These are phyloP conservation scores for Neurospora discreta DNA, from an alignment of 495 filamentous ascomycete species.

Conservation along the genomic window DNA sequence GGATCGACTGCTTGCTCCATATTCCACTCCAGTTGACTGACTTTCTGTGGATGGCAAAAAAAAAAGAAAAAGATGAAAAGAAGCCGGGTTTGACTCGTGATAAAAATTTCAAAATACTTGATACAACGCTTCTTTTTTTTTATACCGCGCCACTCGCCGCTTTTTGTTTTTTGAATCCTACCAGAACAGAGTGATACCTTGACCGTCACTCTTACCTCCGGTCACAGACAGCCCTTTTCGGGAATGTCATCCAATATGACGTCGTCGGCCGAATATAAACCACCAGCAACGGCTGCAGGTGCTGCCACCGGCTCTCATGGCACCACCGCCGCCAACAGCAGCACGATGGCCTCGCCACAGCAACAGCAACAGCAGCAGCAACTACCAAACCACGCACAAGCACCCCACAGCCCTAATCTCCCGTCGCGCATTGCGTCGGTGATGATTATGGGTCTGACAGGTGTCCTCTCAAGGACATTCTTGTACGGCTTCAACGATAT, in stretches of 20 bases:
- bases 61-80: neutral
- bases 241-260: neutral
- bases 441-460: slow-evolving; percentile 42
- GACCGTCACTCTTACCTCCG: neutral
- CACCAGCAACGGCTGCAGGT: neutral
- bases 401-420: slow-evolving; percentile 30
- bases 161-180: neutral
- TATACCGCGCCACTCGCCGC: neutral
- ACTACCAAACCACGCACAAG: neutral
- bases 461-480: slow-evolving; percentile 30
- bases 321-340: neutral
- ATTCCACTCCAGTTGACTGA: neutral
- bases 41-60: neutral
- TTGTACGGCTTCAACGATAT: slow-evolving; percentile 41
- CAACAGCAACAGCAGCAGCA: neutral
- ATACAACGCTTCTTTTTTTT: neutral
- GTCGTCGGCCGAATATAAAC: neutral
- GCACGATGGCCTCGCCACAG: neutral
- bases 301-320: slow-evolving; percentile 5
- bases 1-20: neutral
- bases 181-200: neutral
- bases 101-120: neutral
- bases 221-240: neutral
- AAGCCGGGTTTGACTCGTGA: neutral
- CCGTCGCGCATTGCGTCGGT: slow-evolving; percentile 44